phyloP scores from a whole-genome alignment of 345 rosid genomes.

The Erodium maritimum region DNA sequence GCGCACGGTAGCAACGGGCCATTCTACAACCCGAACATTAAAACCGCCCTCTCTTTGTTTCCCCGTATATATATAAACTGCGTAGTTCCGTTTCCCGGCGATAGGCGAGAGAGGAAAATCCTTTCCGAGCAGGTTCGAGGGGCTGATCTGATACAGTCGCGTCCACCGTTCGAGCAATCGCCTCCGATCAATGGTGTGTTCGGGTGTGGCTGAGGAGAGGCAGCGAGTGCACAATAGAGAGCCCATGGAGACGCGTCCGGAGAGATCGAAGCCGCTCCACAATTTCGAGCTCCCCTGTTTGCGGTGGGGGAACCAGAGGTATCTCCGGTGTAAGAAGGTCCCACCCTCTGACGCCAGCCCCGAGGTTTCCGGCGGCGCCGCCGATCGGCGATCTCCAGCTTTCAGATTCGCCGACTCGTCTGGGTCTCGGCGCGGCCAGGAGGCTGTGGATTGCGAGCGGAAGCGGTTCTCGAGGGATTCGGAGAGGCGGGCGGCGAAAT shows the following conservation, averaged over 20 bases:
- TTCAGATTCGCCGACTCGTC: not conserved
- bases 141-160: no score
- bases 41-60: no score
- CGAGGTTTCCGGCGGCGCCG: slow-evolving; percentile 20
- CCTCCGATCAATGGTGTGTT: not conserved
- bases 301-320: slow-evolving; percentile 48
- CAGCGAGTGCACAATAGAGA: slow-evolving; percentile 4
- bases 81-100: no score
- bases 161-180: no score
- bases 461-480: slow-evolving; percentile 11
- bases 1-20: no score
- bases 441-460: slow-evolving; percentile 7
- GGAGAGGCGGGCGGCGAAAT: slow-evolving; percentile 8
- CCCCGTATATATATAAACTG: no score
- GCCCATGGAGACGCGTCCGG: slow-evolving; percentile 26
- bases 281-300: slow-evolving; percentile 40
- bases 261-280: slow-evolving; percentile 41
- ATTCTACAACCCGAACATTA: no score
- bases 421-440: slow-evolving; percentile 2
- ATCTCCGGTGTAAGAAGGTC: slow-evolving; percentile 32
- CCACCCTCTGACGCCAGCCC: slow-evolving; percentile 9
- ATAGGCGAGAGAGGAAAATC: no score
- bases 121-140: no score
- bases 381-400: slow-evolving; percentile 18
- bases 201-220: slow-evolving; percentile 2